Base-by-base conservation (phyloP, 208 protist species). In the Naegleria lovaniensis region DNA sequence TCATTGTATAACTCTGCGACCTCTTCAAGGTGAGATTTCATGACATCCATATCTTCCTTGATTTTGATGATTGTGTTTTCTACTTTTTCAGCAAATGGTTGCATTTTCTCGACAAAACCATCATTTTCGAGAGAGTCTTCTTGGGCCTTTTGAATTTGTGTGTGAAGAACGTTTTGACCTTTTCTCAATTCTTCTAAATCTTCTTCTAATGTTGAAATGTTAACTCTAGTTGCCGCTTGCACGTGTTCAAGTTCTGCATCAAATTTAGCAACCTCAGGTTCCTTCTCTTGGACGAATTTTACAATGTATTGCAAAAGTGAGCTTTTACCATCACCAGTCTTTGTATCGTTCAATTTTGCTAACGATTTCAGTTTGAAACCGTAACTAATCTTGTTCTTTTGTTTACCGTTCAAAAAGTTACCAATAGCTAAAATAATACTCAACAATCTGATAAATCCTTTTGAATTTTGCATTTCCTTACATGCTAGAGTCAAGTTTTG, bases 321-420 rank as follows among this genome's bases (percentile, higher is more conserved):
- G 6, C 25, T 88, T 25, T 88, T 88, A 39, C 84, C 84, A 38
- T 88, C 84, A 38, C 25, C 43, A 38, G 41, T 38, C 41, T 88
- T 88, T 38, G 84, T 88, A 38, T 88, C 84, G 6, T 48, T 55
- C n/a, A 93, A 91, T 25, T 90, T 88, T 4, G 25, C n/a, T 22
- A 88, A 59, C 22, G 43, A 86, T 58, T 93, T 88, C 1, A 91
- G 16, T 36, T 79, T 38, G 19, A 93, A 90, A 59, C 92, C 92
- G n/a, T 93, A 38, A 7, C 59, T 83, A 22, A 76, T 51, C 6
- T 86, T 89, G 29, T 83, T 88, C 25, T 75, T 85, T 40, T 85
- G 76, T 79, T 88, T 43, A 16, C 76, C 40, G 36, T 93, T 93
- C 41, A 93, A 83, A 16, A 59, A 52, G 83, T 93, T 93, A 67